Conservation (phyloP, 371 early-diverging fungal species). For the Apophysomyces elegans region DNA sequence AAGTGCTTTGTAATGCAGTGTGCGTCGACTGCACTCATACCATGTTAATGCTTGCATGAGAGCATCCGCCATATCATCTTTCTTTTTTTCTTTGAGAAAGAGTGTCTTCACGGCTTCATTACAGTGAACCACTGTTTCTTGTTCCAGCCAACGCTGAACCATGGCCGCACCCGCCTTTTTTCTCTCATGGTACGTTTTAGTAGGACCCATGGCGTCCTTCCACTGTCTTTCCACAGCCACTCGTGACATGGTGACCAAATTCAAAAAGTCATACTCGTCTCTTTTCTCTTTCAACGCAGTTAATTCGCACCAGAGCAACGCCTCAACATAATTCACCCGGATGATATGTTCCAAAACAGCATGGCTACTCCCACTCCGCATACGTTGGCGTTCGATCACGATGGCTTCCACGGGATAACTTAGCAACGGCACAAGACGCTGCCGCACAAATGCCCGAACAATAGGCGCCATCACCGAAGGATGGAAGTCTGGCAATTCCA, state of each 20-base stretch:
- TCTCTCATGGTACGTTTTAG: conserved; percentile 16
- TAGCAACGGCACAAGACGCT: conserved; percentile 5
- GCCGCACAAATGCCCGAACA: background rate
- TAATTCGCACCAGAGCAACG: conserved; percentile 51
- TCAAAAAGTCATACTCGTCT: background rate
- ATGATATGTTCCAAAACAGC: conserved; percentile 51
- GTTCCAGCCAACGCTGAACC: conserved; percentile 46
- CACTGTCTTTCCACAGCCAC: conserved; percentile 28
- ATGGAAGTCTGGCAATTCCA: conserved; percentile 10
- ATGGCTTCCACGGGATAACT: conserved; percentile 24
- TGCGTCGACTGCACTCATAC: conserved; percentile 59
- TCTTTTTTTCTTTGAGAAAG: conserved; percentile 60
- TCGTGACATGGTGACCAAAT: too few relatives aligned
- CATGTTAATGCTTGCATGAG: conserved; percentile 72
- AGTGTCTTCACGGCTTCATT: conserved; percentile 26
- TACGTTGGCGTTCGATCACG: conserved; percentile 57
- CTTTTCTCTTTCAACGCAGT: conserved; percentile 9
- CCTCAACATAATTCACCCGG: conserved; percentile 58
- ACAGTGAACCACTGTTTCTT: conserved; percentile 23
- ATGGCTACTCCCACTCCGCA: conserved; percentile 38
- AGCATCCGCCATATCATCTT: conserved; percentile 79
- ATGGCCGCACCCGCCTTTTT: conserved; percentile 37
- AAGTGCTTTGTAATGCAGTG: background rate
- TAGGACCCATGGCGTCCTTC: conserved; percentile 17
- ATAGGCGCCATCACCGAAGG: background rate